phyloP scores from a whole-genome alignment of 2,329 filamentous ascomycete genomes.

The Fusarium sp. region DNA sequence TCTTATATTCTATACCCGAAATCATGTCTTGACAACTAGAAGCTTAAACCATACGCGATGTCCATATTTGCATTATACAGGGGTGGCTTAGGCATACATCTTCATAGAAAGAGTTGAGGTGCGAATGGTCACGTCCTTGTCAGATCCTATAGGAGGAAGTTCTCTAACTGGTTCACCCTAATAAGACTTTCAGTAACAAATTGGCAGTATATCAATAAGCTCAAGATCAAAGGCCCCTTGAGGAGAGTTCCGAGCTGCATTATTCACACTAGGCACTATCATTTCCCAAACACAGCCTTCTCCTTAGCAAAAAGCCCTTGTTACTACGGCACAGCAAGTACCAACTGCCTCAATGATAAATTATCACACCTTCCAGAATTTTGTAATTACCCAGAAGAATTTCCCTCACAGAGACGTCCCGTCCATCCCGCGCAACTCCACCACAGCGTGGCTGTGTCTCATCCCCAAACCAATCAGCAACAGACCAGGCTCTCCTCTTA shows the following conservation, averaged over 20 bases:
- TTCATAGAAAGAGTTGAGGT: no score
- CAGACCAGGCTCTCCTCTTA: slow-evolving; percentile 1
- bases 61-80: no score
- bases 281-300: slow-evolving; percentile 19
- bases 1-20: no score
- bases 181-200: no score
- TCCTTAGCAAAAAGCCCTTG: slow-evolving; percentile 16
- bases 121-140: no score
- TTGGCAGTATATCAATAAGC: no score
- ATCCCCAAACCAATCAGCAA: slow-evolving; percentile 14
- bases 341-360: slow-evolving; percentile 15
- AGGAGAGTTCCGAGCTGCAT: neutral
- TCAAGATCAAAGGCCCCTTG: no score
- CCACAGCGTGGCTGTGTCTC: slow-evolving; percentile 30
- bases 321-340: slow-evolving; percentile 23
- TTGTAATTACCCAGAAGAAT: neutral
- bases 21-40: no score
- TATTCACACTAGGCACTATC: neutral
- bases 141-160: no score
- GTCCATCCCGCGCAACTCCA: slow-evolving; percentile 24
- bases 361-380: neutral
- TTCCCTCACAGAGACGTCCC: neutral
- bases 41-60: no score
- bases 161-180: no score
- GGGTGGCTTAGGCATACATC: no score